Base-by-base conservation (phyloP, 2,329 filamentous ascomycete species). In the Colletotrichum limetticola region DNA sequence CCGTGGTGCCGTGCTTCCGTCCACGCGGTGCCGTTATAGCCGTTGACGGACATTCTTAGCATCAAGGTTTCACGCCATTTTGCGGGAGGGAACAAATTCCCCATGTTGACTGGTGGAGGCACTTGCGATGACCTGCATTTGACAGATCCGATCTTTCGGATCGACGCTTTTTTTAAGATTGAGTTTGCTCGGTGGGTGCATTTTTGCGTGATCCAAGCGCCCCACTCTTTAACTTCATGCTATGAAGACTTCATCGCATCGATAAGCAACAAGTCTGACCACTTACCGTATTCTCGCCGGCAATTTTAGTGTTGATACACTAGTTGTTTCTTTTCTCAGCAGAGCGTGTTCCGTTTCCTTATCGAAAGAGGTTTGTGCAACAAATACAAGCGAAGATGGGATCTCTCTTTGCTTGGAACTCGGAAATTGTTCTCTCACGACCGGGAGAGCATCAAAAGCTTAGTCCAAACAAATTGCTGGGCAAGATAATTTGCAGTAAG, bases 11-110 rank as follows among this genome's bases (percentile, higher is more conserved):
- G 68, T 63, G 37, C 28, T 32, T 63, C 69, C 69, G 66, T 37
- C 5, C 46, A n/a, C 9, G 49, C 8, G 42, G 19, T 72, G 70
- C 70, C 70, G 71, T 66, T 56, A 60, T 72, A 60, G 60, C 70
- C 70, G 70, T 49, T 30, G 55, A 22, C 11, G 37, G 28, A 42
- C 46, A 46, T 49, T 52, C 66, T 65, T 57, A 58, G 60, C 56
- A 37, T 70, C 61, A 66, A 19, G 19, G 19, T 49, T 71, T 65
- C 46, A 35, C 66, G n/a, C 55, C 46, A 26, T 55, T 32, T 28
- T 53, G 61, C 26, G 12, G 60, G 61, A 55, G 52, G 55, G 6
- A 56, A 28, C 53, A 16, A 9, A 26, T 19, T 14, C 53, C 22
- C 22, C 53, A 28, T 26, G 32, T 32, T 12, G 26, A 24, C 32